phyloP scores from a whole-genome alignment of 1,284 basidiomycete species.

The Moesziomyces antarcticus region DNA sequence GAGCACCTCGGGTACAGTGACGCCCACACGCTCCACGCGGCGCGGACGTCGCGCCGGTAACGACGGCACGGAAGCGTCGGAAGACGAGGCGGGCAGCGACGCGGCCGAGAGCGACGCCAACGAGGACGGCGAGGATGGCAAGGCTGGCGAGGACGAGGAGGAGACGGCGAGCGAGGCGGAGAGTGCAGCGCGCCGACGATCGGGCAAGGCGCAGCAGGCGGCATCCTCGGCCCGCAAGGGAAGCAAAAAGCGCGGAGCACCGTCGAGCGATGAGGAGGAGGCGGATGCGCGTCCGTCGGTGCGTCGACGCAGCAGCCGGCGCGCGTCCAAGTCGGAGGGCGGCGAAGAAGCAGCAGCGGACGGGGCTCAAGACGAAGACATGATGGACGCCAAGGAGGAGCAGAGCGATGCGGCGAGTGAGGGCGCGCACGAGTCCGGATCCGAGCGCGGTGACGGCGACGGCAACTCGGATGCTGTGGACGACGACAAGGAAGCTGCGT shows the following conservation, averaged over 20 bases:
- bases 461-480: slow-evolving; percentile 18
- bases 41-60: slow-evolving; percentile 30
- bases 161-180: slow-evolving; percentile 37
- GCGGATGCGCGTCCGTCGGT: slow-evolving; percentile 29
- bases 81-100: slow-evolving; percentile 25
- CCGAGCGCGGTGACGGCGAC: slow-evolving; percentile 14
- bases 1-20: slow-evolving; percentile 38
- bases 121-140: slow-evolving; percentile 20
- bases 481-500: slow-evolving; percentile 3
- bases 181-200: slow-evolving; percentile 17
- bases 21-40: slow-evolving; percentile 33
- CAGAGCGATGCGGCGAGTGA: slow-evolving; percentile 31
- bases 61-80: slow-evolving; percentile 20
- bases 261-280: slow-evolving; percentile 41
- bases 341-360: slow-evolving; percentile 12
- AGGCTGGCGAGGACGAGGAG: slow-evolving; percentile 18
- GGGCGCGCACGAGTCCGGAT: slow-evolving; percentile 21
- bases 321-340: slow-evolving; percentile 37
- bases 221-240: slow-evolving; percentile 7
- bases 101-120: slow-evolving; percentile 17
- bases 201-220: slow-evolving; percentile 11
- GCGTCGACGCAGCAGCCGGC: slow-evolving; percentile 40
- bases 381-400: slow-evolving; percentile 39
- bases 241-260: slow-evolving; percentile 31
- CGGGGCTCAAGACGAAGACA: slow-evolving; percentile 34